Evolutionary conservation across 2,329 filamentous ascomycete species (phyloP).

Genomic region (Fusarium verticillioides): DNA sequence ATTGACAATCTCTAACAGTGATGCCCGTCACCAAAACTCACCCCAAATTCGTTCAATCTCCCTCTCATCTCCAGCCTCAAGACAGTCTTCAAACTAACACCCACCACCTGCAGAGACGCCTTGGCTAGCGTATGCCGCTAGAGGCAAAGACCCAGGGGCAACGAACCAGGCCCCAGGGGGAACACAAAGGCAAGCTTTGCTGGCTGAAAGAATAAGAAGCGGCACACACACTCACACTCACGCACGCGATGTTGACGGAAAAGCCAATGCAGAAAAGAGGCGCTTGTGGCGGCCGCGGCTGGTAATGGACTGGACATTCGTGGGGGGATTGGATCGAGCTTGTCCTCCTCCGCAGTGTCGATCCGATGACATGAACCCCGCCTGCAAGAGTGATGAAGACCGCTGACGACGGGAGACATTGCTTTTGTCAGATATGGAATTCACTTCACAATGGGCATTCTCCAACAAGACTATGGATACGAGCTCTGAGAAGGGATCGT

Average conservation of each 20-base stretch:
- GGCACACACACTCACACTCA: not conserved
- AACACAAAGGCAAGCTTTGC: not conserved
- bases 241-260: slow-evolving; percentile 10
- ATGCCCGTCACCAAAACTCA: slow-evolving; percentile 17
- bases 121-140: slow-evolving; percentile 29
- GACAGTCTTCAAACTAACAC: slow-evolving; percentile 31
- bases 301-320: slow-evolving; percentile 14
- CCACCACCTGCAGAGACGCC: slow-evolving; percentile 33
- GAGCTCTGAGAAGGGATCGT: not conserved
- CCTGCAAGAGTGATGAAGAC: slow-evolving; percentile 5
- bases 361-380: slow-evolving; percentile 35
- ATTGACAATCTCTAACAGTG: slow-evolving; percentile 8
- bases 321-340: slow-evolving; percentile 18
- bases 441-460: not conserved
- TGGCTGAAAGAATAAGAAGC: slow-evolving; percentile 12
- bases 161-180: not conserved
- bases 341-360: slow-evolving; percentile 22
- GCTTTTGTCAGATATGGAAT: not conserved
- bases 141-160: slow-evolving; percentile 28
- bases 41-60: slow-evolving; percentile 27
- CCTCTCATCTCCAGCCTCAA: slow-evolving; percentile 14
- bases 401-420: slow-evolving; percentile 11
- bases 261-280: slow-evolving; percentile 26
- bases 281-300: slow-evolving; percentile 41
- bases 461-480: not conserved